phyloP scores from a whole-genome alignment of 495 filamentous ascomycete species.

The Daldinia decipiens region DNA sequence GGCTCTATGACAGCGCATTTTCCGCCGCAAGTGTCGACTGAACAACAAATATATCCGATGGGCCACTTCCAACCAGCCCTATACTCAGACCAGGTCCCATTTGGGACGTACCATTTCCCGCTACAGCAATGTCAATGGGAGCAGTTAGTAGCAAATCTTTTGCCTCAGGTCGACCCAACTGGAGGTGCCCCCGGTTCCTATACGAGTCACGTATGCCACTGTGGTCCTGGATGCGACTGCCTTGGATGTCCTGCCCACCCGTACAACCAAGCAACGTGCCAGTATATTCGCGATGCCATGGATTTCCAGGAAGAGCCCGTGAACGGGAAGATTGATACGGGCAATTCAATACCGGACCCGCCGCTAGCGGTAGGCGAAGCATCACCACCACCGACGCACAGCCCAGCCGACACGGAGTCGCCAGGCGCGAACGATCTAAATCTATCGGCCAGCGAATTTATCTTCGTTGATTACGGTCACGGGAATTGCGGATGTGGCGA shows the following conservation, averaged over 20 bases:
- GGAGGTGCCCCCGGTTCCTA: constrained; percentile 23
- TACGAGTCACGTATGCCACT: constrained; percentile 65
- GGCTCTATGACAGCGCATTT: constrained; percentile 22
- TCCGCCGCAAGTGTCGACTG: constrained; percentile 4
- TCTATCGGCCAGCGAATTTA: constrained; percentile 56
- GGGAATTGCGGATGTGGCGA: constrained; percentile 62
- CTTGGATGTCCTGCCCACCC: constrained; percentile 76
- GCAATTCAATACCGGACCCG: constrained; percentile 19
- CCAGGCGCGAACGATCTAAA: constrained; percentile 55
- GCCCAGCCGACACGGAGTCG: constrained; percentile 56
- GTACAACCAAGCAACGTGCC: constrained; percentile 74
- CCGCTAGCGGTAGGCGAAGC: constrained; percentile 28
- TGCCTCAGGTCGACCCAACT: constrained; percentile 26
- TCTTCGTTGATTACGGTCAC: constrained; percentile 59
- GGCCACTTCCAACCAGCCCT: constrained; percentile 32
- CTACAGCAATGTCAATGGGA: constrained; percentile 56
- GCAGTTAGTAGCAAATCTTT: constrained; percentile 42
- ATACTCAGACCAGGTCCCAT: constrained; percentile 50
- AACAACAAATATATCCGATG: constrained; percentile 30
- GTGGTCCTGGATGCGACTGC: constrained; percentile 75
- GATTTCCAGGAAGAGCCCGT: constrained; percentile 24
- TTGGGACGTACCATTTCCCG: constrained; percentile 54
- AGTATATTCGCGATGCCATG: constrained; percentile 64
- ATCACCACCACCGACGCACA: constrained; percentile 45
- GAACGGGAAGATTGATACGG: constrained; percentile 22